Evolutionary conservation across 352 stramenopile species (phyloP).

Genomic region (Plasmopara muralis): DNA sequence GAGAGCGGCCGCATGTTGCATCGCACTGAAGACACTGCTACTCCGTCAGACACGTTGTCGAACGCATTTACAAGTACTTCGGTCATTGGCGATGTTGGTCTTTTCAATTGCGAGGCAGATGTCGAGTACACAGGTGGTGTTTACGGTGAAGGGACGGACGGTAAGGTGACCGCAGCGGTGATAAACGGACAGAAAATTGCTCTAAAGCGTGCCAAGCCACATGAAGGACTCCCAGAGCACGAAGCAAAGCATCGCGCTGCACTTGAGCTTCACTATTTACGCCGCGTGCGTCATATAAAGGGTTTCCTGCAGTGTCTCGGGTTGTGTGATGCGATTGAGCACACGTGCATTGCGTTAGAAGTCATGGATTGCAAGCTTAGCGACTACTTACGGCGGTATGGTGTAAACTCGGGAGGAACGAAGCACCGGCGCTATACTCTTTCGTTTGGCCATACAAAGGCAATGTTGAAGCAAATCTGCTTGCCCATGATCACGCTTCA

Average conservation of each 20-base stretch:
- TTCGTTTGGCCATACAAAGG: constrained; percentile 42
- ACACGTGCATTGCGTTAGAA: constrained; percentile 80
- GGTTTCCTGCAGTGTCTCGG: constrained; percentile 80
- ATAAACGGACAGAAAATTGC: constrained; percentile 76
- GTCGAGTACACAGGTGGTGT: constrained; percentile 77
- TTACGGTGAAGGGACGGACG: constrained; percentile 81
- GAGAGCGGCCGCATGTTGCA: constrained; percentile 20
- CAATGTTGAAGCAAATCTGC: constrained; percentile 69
- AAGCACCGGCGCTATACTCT: constrained; percentile 57
- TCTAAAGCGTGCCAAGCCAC: constrained; percentile 73
- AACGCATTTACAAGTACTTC: constrained; percentile 69
- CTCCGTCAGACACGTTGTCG: constrained; percentile 9
- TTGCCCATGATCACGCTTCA: constrained; percentile 73
- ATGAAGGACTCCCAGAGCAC: constrained; percentile 64
- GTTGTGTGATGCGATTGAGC: constrained; percentile 73
- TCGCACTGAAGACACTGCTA: constrained; percentile 3
- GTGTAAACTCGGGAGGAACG: constrained; percentile 30
- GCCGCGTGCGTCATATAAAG: constrained; percentile 62
- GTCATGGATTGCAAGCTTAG: constrained; percentile 87
- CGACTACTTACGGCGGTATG: constrained; percentile 74
- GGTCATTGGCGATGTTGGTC: constrained; percentile 72
- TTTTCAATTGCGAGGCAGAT: constrained; percentile 79
- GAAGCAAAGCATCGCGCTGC: constrained; percentile 77
- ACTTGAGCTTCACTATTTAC: constrained; percentile 74
- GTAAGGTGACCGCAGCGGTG: constrained; percentile 68